Evolutionary conservation across 2,329 filamentous ascomycete species (phyloP).

Genomic region (Fusarium hainanense): DNA sequence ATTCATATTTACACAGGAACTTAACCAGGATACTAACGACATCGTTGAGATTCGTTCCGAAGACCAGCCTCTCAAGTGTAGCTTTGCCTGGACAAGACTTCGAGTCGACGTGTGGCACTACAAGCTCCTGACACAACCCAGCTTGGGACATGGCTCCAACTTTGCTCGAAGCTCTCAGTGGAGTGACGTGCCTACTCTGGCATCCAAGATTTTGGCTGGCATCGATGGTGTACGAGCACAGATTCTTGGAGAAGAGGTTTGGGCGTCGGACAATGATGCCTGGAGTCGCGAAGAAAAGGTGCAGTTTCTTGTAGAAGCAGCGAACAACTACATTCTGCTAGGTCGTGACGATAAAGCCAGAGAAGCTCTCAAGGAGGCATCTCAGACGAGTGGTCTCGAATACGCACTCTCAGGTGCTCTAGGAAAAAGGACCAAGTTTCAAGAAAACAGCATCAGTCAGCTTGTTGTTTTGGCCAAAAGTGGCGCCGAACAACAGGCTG

Average conservation of each 20-base stretch:
- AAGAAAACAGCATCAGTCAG: conserved; percentile 84
- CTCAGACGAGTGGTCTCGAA: conserved; percentile 73
- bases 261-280: conserved; percentile 49
- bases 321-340: conserved; percentile 85
- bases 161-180: conserved; percentile 68
- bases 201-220: conserved; percentile 59
- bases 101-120: conserved; percentile 78
- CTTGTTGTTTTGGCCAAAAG: conserved; percentile 91
- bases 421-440: conserved; percentile 85
- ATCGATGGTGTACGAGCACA: conserved; percentile 56
- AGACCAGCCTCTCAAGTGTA: conserved; percentile 56
- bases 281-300: conserved; percentile 66
- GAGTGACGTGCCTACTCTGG: conserved; percentile 69
- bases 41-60: conserved; percentile 44
- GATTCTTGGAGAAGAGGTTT: conserved; percentile 53
- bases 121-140: conserved; percentile 69
- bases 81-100: conserved; percentile 71
- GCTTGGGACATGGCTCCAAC: conserved; percentile 63
- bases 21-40: conserved; percentile 39
- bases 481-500: conserved; percentile 48
- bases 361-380: conserved; percentile 75
- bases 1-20: conserved; percentile 55
- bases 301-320: conserved; percentile 82
- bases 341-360: conserved; percentile 81
- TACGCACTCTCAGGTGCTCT: conserved; percentile 88